Conservation (phyloP, 495 filamentous ascomycete genomes). For the Talaromyces ruber region DNA sequence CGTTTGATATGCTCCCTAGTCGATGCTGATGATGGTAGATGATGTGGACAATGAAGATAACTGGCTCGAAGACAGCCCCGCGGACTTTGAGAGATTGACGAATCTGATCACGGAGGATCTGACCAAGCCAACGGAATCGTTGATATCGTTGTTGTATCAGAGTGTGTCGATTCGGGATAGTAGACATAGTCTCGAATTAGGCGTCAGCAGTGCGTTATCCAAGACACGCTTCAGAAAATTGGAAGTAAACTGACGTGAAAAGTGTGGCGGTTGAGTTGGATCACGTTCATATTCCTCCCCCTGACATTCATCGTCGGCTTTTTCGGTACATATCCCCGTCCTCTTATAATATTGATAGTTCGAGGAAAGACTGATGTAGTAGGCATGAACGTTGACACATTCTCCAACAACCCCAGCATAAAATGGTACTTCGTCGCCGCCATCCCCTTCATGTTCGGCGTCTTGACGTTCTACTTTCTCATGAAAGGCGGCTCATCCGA, state of each 20-base stretch:
- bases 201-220: constrained; percentile 21
- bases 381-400: constrained; percentile 41
- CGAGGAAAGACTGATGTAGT: neutral
- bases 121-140: constrained; percentile 38
- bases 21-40: constrained; percentile 13
- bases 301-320: constrained; percentile 42
- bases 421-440: constrained; percentile 43
- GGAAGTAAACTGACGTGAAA: neutral
- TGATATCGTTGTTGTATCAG: constrained; percentile 42
- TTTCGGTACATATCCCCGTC: constrained; percentile 27
- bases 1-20: neutral
- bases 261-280: constrained; percentile 28
- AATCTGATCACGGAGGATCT: constrained; percentile 39
- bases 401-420: constrained; percentile 31
- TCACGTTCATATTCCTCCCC: constrained; percentile 48
- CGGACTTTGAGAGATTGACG: constrained; percentile 32
- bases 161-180: constrained; percentile 45
- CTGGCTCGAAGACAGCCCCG: constrained; percentile 30
- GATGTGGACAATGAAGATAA: constrained; percentile 17
- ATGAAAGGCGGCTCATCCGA: constrained; percentile 40
- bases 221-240: constrained; percentile 27
- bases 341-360: neutral
- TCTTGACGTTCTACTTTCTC: constrained; percentile 38
- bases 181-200: constrained; percentile 40
- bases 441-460: constrained; percentile 34